These are phyloP conservation scores for Reticulascus tulasneorum DNA, from an alignment of 2,329 filamentous ascomycete species.

Conservation along the genomic window DNA sequence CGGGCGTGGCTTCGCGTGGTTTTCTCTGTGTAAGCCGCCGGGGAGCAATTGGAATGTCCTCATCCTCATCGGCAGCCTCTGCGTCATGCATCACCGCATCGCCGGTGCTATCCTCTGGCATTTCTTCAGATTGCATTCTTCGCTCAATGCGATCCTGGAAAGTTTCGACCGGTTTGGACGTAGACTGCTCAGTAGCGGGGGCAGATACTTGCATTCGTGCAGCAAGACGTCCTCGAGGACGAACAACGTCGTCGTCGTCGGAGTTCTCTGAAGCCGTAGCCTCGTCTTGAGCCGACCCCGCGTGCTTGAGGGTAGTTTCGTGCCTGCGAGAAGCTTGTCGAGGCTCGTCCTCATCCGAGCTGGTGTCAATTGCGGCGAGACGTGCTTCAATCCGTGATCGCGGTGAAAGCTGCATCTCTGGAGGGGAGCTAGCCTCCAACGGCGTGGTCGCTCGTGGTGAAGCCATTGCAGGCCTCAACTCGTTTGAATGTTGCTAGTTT, in stretches of 20 bases:
- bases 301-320: constrained; percentile 2
- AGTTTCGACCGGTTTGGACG: constrained; percentile 22
- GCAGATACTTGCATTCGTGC: constrained; percentile 62
- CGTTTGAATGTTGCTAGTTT: too few relatives aligned
- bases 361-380: constrained; percentile 45
- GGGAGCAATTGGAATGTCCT: constrained; percentile 35
- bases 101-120: constrained; percentile 24
- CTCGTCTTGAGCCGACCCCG: too few relatives aligned
- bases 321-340: constrained; percentile 4
- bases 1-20: constrained; percentile 29
- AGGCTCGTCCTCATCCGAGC: constrained; percentile 34
- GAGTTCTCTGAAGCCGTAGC: constrained; percentile 11
- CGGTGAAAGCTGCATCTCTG: constrained; percentile 46
- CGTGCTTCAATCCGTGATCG: constrained; percentile 52
- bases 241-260: constrained; percentile 28
- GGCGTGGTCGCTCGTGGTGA: constrained; percentile 44
- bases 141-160: constrained; percentile 39
- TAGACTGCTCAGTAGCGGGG: constrained; percentile 18
- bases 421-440: constrained; percentile 31
- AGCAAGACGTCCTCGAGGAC: constrained; percentile 61
- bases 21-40: constrained; percentile 34
- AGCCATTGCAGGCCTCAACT: constrained; percentile 46
- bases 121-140: constrained; percentile 29
- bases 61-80: constrained; percentile 34
- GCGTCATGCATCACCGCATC: constrained; percentile 24